Conservation (phyloP, 345 rosid species). For the Erodium maritimum region DNA sequence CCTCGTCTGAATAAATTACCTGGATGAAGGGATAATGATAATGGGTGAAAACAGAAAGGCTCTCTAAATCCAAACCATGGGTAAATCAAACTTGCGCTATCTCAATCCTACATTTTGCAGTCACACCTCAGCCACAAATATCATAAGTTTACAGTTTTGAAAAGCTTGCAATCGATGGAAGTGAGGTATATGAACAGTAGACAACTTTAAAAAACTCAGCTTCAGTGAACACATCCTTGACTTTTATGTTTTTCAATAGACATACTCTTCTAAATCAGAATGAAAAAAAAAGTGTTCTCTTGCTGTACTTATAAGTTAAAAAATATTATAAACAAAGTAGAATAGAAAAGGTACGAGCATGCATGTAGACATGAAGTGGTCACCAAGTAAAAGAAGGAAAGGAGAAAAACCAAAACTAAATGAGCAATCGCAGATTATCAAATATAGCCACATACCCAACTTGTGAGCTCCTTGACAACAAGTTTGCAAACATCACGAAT, state of each 20-base stretch:
- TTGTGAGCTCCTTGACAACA: slow-evolving; percentile 88
- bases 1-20: slow-evolving; percentile 96
- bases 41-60: too few relatives aligned
- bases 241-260: background rate
- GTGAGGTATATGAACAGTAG: background rate
- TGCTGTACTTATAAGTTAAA: too few relatives aligned
- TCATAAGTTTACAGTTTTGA: background rate
- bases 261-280: too few relatives aligned
- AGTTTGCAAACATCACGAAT: slow-evolving; percentile 95
- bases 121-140: background rate
- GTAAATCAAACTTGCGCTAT: too few relatives aligned
- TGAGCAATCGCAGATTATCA: background rate
- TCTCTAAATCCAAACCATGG: too few relatives aligned
- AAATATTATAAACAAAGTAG: background rate
- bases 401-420: background rate
- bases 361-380: background rate
- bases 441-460: slow-evolving; percentile 60
- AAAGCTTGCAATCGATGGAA: too few relatives aligned
- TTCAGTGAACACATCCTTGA: background rate
- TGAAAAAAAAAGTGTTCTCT: too few relatives aligned
- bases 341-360: background rate
- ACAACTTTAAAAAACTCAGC: background rate
- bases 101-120: background rate
- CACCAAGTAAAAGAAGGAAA: background rate
- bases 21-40: slow-evolving; percentile 13